These are phyloP conservation scores for Microthlaspi erraticum DNA, from an alignment of 345 rosid genomes.

Conservation along the genomic window DNA sequence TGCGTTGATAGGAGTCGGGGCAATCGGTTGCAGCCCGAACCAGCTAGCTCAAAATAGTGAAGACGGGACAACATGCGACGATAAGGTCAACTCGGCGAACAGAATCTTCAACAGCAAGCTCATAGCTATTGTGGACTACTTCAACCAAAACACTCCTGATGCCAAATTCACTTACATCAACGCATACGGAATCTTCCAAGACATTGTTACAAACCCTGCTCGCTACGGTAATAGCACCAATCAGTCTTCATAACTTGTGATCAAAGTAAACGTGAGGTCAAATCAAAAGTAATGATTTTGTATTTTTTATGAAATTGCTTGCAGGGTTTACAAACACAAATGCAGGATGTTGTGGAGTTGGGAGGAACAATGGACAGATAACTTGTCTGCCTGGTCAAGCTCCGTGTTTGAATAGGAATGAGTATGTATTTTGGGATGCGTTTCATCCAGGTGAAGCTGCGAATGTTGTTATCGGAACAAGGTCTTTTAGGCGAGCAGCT, in stretches of 20 bases:
- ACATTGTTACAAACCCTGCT: conserved; percentile 53
- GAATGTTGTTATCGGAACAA: conserved; percentile 54
- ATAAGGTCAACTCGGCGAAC: conserved; percentile 66
- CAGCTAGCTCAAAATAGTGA: conserved; percentile 72
- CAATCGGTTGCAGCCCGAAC: conserved; percentile 89
- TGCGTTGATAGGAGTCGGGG: conserved; percentile 76
- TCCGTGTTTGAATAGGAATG: conserved; percentile 64
- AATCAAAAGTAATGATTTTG: neutral
- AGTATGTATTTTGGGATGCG: conserved; percentile 79
- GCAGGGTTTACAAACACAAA: conserved; percentile 61
- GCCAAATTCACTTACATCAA: conserved; percentile 75
- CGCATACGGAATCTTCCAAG: conserved; percentile 77
- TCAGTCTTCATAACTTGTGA: neutral
- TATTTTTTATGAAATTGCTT: conserved; percentile 2
- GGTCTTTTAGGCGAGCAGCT: conserved; percentile 59
- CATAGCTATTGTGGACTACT: conserved; percentile 60
- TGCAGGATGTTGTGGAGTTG: conserved; percentile 77
- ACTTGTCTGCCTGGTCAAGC: conserved; percentile 68
- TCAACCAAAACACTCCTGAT: conserved; percentile 63
- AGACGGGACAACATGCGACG: conserved; percentile 73
- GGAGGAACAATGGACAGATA: conserved; percentile 80
- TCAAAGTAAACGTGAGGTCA: neutral
- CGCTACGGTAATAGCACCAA: conserved; percentile 36
- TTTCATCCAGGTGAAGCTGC: conserved; percentile 76
- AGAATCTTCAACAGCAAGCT: conserved; percentile 79